phyloP scores from a whole-genome alignment of 805 yeast species.

The Metschnikowia lachancei region DNA sequence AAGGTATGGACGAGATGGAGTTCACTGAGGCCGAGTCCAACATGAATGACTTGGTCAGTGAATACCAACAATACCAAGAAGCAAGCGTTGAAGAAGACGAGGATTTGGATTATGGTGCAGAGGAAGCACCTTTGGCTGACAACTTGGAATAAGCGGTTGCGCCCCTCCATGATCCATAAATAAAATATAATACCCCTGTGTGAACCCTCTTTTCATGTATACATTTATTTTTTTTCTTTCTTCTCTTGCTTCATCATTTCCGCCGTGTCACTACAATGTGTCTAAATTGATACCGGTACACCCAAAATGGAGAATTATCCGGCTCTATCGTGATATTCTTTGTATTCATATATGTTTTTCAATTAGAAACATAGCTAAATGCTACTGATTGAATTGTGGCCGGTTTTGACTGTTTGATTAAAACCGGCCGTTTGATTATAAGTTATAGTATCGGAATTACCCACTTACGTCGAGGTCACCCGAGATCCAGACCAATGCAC shows the following conservation, averaged over 20 bases:
- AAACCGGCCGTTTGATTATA: not conserved
- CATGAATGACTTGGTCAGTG: slow-evolving; percentile 83
- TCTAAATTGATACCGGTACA: not conserved
- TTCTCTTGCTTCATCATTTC: not conserved
- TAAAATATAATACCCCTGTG: slow-evolving; percentile 13
- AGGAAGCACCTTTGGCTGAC: slow-evolving; percentile 60
- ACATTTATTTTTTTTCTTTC: not conserved
- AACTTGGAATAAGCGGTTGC: slow-evolving; percentile 35
- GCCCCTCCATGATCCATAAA: slow-evolving; percentile 5
- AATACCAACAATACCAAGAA: slow-evolving; percentile 89
- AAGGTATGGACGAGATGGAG: slow-evolving; percentile 96
- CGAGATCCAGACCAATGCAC: slow-evolving; percentile 4
- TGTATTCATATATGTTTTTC: slow-evolving; percentile 3
- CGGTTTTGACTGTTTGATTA: not conserved
- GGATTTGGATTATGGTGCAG: slow-evolving; percentile 62
- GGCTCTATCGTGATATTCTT: not conserved
- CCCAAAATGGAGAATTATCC: not conserved
- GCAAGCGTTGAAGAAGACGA: slow-evolving; percentile 75
- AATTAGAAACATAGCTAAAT: not conserved
- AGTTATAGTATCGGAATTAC: not conserved
- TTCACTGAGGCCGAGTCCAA: slow-evolving; percentile 92
- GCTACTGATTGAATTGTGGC: not conserved
- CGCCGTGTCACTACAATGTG: too few relatives aligned
- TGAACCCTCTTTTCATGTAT: not conserved
- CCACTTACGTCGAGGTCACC: not conserved